These are phyloP conservation scores for Volvox carteri DNA, from an alignment of 163 green algal species.

Conservation along the genomic window DNA sequence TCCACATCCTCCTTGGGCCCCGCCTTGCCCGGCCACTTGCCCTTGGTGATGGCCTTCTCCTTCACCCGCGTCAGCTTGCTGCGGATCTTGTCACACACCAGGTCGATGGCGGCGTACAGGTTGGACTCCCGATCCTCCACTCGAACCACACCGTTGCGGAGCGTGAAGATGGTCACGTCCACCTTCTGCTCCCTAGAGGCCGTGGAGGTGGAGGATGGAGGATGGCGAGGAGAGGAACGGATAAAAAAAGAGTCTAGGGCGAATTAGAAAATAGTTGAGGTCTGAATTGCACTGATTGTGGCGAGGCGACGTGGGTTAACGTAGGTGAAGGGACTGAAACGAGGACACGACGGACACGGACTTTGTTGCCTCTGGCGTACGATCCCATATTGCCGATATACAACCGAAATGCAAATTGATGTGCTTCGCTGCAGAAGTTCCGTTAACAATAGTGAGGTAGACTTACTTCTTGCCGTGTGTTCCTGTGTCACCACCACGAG, in stretches of 20 bases:
- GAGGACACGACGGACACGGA: no score
- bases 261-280: no score
- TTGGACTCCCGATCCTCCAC: constrained; percentile 89
- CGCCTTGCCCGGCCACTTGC: constrained; percentile 84
- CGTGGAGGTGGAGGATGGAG: neutral
- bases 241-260: no score
- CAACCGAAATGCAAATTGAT: no score
- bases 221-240: no score
- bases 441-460: neutral
- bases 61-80: constrained; percentile 72
- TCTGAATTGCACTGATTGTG: no score
- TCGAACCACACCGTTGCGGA: constrained; percentile 86
- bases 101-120: constrained; percentile 94
- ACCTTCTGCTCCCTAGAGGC: constrained; percentile 77
- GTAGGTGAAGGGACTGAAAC: no score
- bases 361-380: no score
- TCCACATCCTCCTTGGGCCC: constrained; percentile 65
- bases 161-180: constrained; percentile 87
- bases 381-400: no score
- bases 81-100: constrained; percentile 53
- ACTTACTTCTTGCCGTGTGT: constrained; percentile 75
- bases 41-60: constrained; percentile 81
- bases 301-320: no score
- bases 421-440: no score
- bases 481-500: constrained; percentile 80